Conservation (phyloP, 108 stramenopile species). For the Hondaea fermentalgiana region DNA sequence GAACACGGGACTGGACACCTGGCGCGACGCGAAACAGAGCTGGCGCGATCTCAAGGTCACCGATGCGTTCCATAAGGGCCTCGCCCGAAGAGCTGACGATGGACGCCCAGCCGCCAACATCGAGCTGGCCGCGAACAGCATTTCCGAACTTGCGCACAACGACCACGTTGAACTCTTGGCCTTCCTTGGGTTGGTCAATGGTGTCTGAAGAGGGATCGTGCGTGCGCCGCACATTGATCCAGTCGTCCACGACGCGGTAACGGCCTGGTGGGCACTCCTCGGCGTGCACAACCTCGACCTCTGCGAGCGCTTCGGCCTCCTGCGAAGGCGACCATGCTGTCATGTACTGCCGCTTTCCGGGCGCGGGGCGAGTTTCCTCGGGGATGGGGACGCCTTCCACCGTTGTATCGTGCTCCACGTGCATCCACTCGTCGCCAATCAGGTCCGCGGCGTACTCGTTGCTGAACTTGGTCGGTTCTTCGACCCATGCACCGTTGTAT, state of each 20-base stretch:
- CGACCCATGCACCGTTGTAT: constrained; percentile 67
- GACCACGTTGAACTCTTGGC: not conserved
- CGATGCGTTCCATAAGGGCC: not conserved
- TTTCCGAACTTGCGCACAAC: not conserved
- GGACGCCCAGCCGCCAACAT: not conserved
- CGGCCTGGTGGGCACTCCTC: not conserved
- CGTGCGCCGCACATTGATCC: not conserved
- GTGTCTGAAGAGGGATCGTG: not conserved
- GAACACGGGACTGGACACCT: not conserved
- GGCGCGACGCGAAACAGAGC: not conserved
- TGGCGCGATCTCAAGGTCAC: not conserved
- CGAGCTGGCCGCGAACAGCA: not conserved
- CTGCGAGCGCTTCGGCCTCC: not conserved
- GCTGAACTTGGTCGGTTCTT: constrained; percentile 64
- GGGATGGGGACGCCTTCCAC: constrained; percentile 3
- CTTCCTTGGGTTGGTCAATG: not conserved
- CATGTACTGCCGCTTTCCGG: constrained; percentile 51
- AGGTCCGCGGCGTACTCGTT: constrained; percentile 73
- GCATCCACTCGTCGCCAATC: constrained; percentile 50
- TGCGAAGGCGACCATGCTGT: not conserved
- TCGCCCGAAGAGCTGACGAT: not conserved
- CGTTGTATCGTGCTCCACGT: not conserved
- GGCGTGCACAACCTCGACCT: not conserved
- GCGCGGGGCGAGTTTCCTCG: constrained; percentile 52
- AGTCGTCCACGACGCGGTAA: not conserved